Evolutionary conservation across 1,139 yeast genomes (phyloP).

Genomic region (Sugiyamaella pinicola): DNA sequence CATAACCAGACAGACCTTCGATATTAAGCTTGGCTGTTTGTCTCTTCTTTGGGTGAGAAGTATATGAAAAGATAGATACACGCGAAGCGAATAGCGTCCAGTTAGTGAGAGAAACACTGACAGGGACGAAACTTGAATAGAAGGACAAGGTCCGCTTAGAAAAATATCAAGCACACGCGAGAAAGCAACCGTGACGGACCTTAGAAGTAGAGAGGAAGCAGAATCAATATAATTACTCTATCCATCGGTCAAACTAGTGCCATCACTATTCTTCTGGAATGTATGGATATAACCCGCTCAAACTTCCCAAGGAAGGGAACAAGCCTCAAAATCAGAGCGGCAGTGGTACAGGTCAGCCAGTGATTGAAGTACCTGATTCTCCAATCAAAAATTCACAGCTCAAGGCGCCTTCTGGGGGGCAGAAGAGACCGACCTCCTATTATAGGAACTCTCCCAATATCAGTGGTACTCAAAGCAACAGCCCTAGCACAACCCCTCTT

Average conservation of each 20-base stretch:
- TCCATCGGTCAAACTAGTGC: no score
- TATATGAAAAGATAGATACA: not conserved
- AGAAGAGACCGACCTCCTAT: conserved; percentile 28
- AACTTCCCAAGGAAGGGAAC: conserved; percentile 1
- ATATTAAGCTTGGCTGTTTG: not conserved
- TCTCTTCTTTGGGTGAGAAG: no score
- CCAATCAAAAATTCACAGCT: conserved; percentile 18
- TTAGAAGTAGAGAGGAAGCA: no score
- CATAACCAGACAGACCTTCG: conserved; percentile 5
- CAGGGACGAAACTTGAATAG: no score
- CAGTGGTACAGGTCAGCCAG: conserved; percentile 11
- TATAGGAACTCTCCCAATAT: conserved; percentile 12
- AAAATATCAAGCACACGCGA: no score
- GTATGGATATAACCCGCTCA: conserved; percentile 10
- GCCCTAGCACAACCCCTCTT: not conserved
- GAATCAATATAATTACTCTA: no score
- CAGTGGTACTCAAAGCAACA: conserved; percentile 1
- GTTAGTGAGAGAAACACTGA: no score
- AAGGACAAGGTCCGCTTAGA: no score
- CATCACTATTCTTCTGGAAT: no score
- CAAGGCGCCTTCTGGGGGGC: conserved; percentile 16
- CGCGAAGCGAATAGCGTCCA: not conserved
- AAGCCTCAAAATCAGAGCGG: not conserved
- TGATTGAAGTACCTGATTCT: conserved; percentile 29
- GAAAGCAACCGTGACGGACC: no score